Evolutionary conservation across 139 green algal species (phyloP), one percentile per base, ranked within the genome.

Genomic region (Spirogloea muscicola): DNA sequence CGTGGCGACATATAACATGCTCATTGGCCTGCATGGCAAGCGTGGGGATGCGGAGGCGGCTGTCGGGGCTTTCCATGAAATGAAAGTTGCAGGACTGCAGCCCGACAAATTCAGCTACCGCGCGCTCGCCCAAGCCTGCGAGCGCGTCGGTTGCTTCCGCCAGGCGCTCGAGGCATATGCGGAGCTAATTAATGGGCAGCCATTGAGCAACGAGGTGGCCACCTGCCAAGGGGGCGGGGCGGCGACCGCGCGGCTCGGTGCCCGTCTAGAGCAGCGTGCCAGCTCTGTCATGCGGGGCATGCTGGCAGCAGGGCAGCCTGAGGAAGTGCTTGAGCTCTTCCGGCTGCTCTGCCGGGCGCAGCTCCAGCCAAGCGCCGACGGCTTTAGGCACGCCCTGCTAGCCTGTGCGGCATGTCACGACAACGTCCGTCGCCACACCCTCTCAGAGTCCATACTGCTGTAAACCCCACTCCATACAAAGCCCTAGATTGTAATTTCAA

Each of bases 1-100:
- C 27, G 49, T 58, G 21, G 62, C 60, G 18, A 72, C 62, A 31
- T 69, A 55, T 40, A 72, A 72, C 29, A 72, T 39, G 7, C 62
- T 72, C 33, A 40, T 72, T 18, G 29, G 34, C 27, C 34, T 25
- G 10, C 60, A 38, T 31, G 62, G 60, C 29, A 52, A 40, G 40
- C 46, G 39, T 10, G 62, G 62, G 25, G 39, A 72, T 21, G 27
- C n/a, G n/a, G 39, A 72, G 27, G 62, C 42, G 25, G 62, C 62
- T 21, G 58, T 40, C 18, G 60, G 39, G 34, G 34, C 60, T 49
- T 25, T 72, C 9, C 21, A 29, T 27, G 27, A 60, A 37, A 37
- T 29, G 34, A 9, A 37, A 60, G 27, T 60, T n/a, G n/a, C n/a
- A 27, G 49, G 31, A 37, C 34, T 29, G 34, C 49, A 60, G 34